These are phyloP conservation scores for Avena insularis DNA, from an alignment of 176 grass and related monocot species.

Conservation along the genomic window DNA sequence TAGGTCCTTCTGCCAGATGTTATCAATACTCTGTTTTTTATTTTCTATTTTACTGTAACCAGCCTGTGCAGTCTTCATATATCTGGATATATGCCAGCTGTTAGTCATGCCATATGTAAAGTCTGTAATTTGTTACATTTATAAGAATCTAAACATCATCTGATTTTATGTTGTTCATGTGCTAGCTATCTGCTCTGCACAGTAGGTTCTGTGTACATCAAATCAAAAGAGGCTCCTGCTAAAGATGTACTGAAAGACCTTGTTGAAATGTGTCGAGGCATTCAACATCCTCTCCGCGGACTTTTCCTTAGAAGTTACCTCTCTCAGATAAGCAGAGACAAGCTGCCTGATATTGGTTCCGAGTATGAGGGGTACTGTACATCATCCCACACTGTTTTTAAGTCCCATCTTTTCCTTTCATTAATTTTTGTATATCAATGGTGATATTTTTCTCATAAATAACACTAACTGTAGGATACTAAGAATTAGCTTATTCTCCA, in stretches of 20 bases:
- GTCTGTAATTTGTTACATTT: neutral
- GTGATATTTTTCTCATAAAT: neutral
- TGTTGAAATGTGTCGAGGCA: slow-evolving; percentile 94
- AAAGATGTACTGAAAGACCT: slow-evolving; percentile 99
- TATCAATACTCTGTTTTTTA: slow-evolving; percentile 20
- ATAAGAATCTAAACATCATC: slow-evolving; percentile 25
- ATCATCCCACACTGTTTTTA: neutral
- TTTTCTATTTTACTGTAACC: slow-evolving; percentile 10
- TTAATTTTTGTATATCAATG: slow-evolving; percentile 22
- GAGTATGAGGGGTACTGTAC: slow-evolving; percentile 88
- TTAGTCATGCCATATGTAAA: neutral
- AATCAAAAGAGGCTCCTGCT: slow-evolving; percentile 94
- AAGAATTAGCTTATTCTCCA: slow-evolving; percentile 28
- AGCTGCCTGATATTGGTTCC: slow-evolving; percentile 90
- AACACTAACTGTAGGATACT: slow-evolving; percentile 6
- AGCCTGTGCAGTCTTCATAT: neutral
- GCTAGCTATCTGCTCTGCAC: slow-evolving; percentile 96
- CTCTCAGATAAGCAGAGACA: slow-evolving; percentile 94
- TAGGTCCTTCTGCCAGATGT: neutral
- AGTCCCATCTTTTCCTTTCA: slow-evolving; percentile 13
- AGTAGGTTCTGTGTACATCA: slow-evolving; percentile 96
- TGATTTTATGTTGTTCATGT: slow-evolving; percentile 57
- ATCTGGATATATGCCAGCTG: slow-evolving; percentile 5
- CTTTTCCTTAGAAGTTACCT: slow-evolving; percentile 99
- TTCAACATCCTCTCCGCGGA: slow-evolving; percentile 92